phyloP scores from a whole-genome alignment of 2,329 filamentous ascomycete species.

The Blumeria hordei region DNA sequence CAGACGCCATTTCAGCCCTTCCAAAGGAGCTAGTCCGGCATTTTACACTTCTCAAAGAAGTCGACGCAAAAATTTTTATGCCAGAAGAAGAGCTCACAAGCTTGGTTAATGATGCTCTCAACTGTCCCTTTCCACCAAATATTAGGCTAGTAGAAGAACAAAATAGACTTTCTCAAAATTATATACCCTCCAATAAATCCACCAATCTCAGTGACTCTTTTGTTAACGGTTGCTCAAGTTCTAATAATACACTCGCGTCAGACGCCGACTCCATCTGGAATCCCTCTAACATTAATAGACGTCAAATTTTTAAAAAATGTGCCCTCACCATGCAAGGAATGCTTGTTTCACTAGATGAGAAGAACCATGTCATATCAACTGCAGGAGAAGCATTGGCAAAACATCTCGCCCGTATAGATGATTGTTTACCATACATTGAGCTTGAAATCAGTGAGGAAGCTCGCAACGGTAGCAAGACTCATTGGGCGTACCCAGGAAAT shows the following conservation, averaged over 20 bases:
- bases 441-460: conserved; percentile 85
- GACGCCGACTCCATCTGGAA: conserved; percentile 23
- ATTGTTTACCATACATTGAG: conserved; percentile 68
- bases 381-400: conserved; percentile 74
- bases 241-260: conserved; percentile 6
- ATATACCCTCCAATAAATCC: conserved; percentile 11
- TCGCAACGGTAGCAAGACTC: conserved; percentile 68
- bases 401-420: conserved; percentile 64
- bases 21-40: conserved; percentile 90
- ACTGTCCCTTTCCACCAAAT: conserved; percentile 23
- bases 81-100: conserved; percentile 64
- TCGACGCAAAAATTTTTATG: conserved; percentile 85
- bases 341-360: conserved; percentile 81
- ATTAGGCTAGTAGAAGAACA: conserved; percentile 16
- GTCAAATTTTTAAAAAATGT: conserved; percentile 55
- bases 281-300: conserved; percentile 35
- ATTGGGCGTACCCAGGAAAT: conserved; percentile 89
- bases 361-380: conserved; percentile 86
- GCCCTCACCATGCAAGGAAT: conserved; percentile 61
- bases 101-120: conserved; percentile 41
- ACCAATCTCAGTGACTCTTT: conserved; percentile 13
- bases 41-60: conserved; percentile 88
- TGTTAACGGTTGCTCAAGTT: conserved; percentile 10
- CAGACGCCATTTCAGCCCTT: conserved; percentile 74
- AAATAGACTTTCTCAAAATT: conserved; percentile 10